Base-by-base conservation (phyloP, 768 basidiomycete species). In the Xerocomellus amylosporus region DNA sequence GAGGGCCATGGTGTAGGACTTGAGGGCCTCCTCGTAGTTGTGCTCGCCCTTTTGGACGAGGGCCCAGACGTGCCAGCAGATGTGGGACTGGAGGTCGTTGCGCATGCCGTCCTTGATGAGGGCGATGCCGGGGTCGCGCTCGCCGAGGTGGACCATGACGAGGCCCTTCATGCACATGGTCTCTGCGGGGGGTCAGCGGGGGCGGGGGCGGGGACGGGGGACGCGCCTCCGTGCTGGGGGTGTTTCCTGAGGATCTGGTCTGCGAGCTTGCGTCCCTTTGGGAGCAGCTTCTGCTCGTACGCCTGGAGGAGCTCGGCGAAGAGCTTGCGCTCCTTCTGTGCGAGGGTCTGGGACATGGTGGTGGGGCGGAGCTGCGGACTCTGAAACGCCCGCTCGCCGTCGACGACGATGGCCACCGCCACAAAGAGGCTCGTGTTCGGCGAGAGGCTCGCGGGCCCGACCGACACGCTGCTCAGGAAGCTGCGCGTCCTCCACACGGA, bases 61-160 rank as follows among this genome's bases (percentile, higher is more conserved):
- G 26, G 93, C 97, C 68, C 93, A 90, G 59, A 98, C 96, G 72
- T 99, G 97, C 95, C 97, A 98, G 67, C 87, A 88, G 67, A 99
- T 98, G 65, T 98, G 94, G 19, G 92, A 94, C 31, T 82, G 86
- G 51, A 91, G 73, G 72, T 95, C 91, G 44, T 86, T 77, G 40
- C 84, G 80, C 60, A 92, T 80, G 54, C 93, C 93, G 62, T 90
- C 87, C 76, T 88, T 88, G 60, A 93, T 87, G 42, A 92, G 80
- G 36, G 89, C 86, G 54, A 89, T 76, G 30, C 93, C 93, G 59
- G 93, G 84, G 28, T 88, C 91, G 56, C 85, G 85, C 66, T 79
- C 79, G 46, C 85, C 91, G 82, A 86, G 84, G 66, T 88, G 88
- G 30, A 85, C 86, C 63, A 87, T 75, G 49, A 97, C 78, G 46